Evolutionary conservation across 2,329 filamentous ascomycete genomes (phyloP).

Genomic region (Beauveria medogensis): DNA sequence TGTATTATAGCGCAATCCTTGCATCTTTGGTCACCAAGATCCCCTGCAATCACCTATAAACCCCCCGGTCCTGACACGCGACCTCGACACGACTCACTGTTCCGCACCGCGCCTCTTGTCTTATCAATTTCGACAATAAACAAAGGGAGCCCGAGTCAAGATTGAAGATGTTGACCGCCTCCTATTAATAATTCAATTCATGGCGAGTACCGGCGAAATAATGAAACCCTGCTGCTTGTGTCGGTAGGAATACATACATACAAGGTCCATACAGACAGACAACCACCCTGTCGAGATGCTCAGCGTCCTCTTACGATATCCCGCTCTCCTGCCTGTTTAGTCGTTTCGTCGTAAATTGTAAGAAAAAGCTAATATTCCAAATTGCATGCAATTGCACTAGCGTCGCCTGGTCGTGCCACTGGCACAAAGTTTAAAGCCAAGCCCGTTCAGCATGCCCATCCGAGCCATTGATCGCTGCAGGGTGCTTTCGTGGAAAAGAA

Average conservation of each 20-base stretch:
- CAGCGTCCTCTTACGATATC: no score
- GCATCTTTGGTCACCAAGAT: background rate
- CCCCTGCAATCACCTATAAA: background rate
- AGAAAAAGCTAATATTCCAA: background rate
- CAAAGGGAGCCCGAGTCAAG: background rate
- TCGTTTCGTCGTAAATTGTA: no score
- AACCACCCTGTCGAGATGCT: no score
- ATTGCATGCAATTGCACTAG: background rate
- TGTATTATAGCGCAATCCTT: background rate
- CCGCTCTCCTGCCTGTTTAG: no score
- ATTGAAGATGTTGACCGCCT: background rate
- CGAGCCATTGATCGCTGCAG: background rate
- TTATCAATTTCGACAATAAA: background rate
- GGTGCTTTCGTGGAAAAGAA: background rate
- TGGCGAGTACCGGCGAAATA: background rate
- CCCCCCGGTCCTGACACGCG: background rate
- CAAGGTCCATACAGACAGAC: no score
- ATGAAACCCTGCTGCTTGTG: no score
- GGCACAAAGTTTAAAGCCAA: background rate
- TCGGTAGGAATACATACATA: no score
- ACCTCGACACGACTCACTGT: slow-evolving; percentile 8
- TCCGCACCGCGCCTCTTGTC: background rate
- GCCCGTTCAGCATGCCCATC: background rate
- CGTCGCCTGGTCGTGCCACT: background rate
- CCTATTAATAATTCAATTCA: background rate